phyloP scores from a whole-genome alignment of 495 filamentous ascomycete genomes.

The Talaromyces trachyspermus region DNA sequence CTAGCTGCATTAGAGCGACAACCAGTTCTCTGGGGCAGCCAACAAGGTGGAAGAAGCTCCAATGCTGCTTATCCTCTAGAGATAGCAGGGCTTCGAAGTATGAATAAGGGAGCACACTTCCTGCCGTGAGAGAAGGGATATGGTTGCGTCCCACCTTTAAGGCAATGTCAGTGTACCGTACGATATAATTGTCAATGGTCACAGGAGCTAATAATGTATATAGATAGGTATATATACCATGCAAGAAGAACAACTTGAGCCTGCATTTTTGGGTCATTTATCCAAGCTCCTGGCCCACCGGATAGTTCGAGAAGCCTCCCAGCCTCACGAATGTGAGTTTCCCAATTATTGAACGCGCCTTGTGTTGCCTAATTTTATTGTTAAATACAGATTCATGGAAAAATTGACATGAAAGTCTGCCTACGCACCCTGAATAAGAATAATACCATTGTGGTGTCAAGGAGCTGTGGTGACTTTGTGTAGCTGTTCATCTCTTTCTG shows the following conservation, averaged over 20 bases:
- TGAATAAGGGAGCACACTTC: constrained; percentile 13
- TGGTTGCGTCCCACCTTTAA: constrained; percentile 23
- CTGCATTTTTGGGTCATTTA: constrained; percentile 5
- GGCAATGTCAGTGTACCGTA: background rate
- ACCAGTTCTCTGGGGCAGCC: constrained; percentile 19
- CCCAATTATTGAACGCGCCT: constrained; percentile 13
- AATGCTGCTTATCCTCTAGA: constrained; percentile 13
- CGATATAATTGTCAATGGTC: background rate
- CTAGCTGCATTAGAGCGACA: constrained; percentile 14
- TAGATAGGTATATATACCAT: constrained; percentile 22
- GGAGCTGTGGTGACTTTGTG: constrained; percentile 6
- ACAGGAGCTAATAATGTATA: too few relatives aligned
- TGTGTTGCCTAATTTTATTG: constrained; percentile 11
- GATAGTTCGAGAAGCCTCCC: constrained; percentile 10
- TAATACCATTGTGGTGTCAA: constrained; percentile 14
- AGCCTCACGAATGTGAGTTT: constrained; percentile 7
- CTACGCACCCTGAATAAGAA: constrained; percentile 16
- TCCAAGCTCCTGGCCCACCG: constrained; percentile 10
- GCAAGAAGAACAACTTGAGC: constrained; percentile 21
- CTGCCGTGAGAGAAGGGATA: constrained; percentile 19
- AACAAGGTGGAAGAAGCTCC: constrained; percentile 22
- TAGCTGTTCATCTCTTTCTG: background rate
- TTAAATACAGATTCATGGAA: background rate
- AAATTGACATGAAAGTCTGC: background rate
- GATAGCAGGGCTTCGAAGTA: constrained; percentile 13